A percentile compares a stretch with the other conserved stretches of the same genome.
These are phyloP conservation scores for Abelmoschus esculentus DNA, from an alignment of 345 rosid genomes.

Conservation along the genomic window DNA sequence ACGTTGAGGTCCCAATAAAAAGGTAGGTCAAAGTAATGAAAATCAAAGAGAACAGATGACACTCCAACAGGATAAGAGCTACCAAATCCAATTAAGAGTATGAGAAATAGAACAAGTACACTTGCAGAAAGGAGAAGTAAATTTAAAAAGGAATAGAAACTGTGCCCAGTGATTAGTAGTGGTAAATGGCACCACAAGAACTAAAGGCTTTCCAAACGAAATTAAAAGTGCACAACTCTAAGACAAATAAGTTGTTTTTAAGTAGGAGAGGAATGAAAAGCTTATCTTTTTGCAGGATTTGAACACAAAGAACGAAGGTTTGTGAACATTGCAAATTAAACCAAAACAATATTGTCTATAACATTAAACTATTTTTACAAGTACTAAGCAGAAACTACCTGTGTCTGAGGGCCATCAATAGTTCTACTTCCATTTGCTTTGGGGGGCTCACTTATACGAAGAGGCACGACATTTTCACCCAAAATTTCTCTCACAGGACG, in stretches of 20 bases:
- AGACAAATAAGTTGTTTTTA: neutral
- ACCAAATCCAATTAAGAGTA: neutral
- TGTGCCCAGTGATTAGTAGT: neutral
- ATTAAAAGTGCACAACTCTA: too few species aligned
- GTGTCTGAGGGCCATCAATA: slow-evolving; percentile 43
- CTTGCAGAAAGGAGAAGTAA: neutral
- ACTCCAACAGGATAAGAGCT: neutral
- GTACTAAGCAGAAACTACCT: slow-evolving; percentile 40
- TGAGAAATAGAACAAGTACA: neutral
- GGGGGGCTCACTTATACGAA: slow-evolving; percentile 81
- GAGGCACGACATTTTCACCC: slow-evolving; percentile 77
- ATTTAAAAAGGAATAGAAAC: neutral
- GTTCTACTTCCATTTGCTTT: slow-evolving; percentile 51
- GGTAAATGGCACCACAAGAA: neutral
- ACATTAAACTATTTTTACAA: neutral
- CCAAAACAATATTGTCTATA: neutral
- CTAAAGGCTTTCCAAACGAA: neutral
- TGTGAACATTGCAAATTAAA: slow-evolving; percentile 20
- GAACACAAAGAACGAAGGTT: neutral
- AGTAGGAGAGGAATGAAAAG: neutral
- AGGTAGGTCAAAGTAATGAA: neutral
- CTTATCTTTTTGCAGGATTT: neutral
- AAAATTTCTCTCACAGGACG: slow-evolving; percentile 44
- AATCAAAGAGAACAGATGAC: neutral
- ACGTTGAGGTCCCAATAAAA: slow-evolving; percentile 15